Conservation (phyloP, 2,329 filamentous ascomycete genomes). For the Fusarium virguliforme region DNA sequence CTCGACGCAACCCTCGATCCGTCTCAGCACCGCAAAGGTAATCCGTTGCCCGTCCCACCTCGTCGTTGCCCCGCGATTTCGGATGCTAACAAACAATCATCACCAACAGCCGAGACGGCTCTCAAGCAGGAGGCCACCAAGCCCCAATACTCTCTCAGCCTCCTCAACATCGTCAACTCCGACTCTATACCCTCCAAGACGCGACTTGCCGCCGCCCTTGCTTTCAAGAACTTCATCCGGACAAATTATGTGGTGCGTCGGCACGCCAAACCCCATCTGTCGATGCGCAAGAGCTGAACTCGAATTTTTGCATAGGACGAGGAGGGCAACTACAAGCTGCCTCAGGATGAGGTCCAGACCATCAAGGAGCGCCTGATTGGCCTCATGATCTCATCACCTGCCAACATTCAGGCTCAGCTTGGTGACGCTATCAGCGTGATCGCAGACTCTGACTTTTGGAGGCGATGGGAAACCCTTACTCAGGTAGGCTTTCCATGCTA, state of each 20-base stretch:
- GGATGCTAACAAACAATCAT: conserved; percentile 57
- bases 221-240: conserved; percentile 99
- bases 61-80: conserved; percentile 52
- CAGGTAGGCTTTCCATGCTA: conserved; percentile 66
- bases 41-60: conserved; percentile 46
- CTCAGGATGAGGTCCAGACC: conserved; percentile 83
- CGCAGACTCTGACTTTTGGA: conserved; percentile 97
- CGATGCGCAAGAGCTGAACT: conserved; percentile 42
- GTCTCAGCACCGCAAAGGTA: conserved; percentile 90
- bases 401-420: conserved; percentile 91
- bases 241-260: conserved; percentile 86
- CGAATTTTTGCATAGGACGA: conserved; percentile 75
- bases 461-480: conserved; percentile 95
- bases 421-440: conserved; percentile 98
- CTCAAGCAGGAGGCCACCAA: conserved; percentile 86
- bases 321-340: conserved; percentile 93
- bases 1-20: conserved; percentile 93
- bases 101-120: conserved; percentile 80
- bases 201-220: conserved; percentile 88
- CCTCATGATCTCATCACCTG: conserved; percentile 93
- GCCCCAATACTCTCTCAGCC: conserved; percentile 87
- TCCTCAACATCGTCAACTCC: conserved; percentile 92
- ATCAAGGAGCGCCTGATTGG: conserved; percentile 98
- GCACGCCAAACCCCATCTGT: conserved; percentile 16
- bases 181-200: conserved; percentile 81